These are phyloP conservation scores for Citrus reticulata DNA, from an alignment of 345 rosid species.

Conservation along the genomic window DNA sequence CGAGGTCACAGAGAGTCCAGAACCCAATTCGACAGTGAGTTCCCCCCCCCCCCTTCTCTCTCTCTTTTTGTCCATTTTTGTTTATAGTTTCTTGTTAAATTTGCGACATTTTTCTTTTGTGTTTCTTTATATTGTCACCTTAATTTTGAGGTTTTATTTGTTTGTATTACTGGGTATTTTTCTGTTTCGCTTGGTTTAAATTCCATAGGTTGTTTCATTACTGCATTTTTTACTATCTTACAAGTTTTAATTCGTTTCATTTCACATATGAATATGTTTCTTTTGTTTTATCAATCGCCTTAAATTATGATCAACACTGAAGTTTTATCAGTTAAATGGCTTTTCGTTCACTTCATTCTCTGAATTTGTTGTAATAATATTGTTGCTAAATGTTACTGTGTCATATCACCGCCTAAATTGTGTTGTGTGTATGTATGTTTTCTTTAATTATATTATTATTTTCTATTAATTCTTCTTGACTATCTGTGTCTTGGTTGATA, in stretches of 20 bases:
- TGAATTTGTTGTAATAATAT: neutral
- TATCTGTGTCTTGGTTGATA: neutral
- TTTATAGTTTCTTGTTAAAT: neutral
- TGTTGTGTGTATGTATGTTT: neutral
- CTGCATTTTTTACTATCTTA: neutral
- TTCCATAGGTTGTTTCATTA: no score
- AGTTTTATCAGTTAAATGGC: neutral
- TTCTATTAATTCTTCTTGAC: neutral
- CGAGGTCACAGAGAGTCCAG: constrained; percentile 48
- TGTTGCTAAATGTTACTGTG: neutral
- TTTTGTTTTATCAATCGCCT: neutral
- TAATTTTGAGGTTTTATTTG: neutral
- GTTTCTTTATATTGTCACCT: neutral
- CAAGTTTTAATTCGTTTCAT: neutral
- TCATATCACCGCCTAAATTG: neutral
- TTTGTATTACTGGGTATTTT: neutral
- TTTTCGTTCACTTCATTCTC: neutral
- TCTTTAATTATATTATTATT: no score
- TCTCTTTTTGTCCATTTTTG: neutral
- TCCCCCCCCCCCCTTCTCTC: no score
- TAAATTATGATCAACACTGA: neutral
- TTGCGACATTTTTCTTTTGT: neutral
- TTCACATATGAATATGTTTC: neutral
- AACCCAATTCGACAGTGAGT: constrained; percentile 66
- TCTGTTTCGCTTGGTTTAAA: neutral